Evolutionary conservation across 345 rosid genomes (phyloP).

Genomic region (Erucastrum elatum): DNA sequence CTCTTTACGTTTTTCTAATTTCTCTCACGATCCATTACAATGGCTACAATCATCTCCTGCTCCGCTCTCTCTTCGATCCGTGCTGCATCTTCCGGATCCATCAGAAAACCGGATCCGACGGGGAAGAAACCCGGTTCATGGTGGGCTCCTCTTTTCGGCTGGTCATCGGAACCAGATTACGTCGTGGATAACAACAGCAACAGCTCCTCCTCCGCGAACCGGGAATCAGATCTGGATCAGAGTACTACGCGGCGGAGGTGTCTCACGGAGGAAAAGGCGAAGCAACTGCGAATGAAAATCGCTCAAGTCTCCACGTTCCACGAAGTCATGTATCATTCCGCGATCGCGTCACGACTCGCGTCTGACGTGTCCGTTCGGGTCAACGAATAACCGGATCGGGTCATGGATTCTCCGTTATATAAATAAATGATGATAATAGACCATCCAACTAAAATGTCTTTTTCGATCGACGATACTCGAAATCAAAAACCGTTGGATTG

Average conservation of each 20-base stretch:
- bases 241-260: conserved; percentile 44
- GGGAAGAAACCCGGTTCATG: conserved; percentile 40
- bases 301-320: conserved; percentile 54
- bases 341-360: conserved; percentile 72
- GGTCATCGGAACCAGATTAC: conserved; percentile 68
- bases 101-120: conserved; percentile 29
- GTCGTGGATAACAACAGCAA: conserved; percentile 10
- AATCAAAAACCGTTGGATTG: conserved; percentile 11
- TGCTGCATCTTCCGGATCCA: conserved; percentile 42
- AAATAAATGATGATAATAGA: neutral
- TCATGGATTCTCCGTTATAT: neutral
- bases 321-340: conserved; percentile 75
- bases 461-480: neutral
- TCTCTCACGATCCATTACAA: conserved; percentile 16
- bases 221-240: conserved; percentile 18
- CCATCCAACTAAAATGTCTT: neutral
- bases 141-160: conserved; percentile 75
- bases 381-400: conserved; percentile 23
- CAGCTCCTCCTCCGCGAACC: conserved; percentile 7
- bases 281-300: conserved; percentile 56
- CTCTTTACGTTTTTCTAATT: neutral
- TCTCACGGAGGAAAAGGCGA: conserved; percentile 77
- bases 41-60: conserved; percentile 54
- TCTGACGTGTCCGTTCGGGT: conserved; percentile 47
- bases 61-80: conserved; percentile 46